These are phyloP conservation scores for Lepidium sativum DNA, from an alignment of 345 rosid species.

Conservation along the genomic window DNA sequence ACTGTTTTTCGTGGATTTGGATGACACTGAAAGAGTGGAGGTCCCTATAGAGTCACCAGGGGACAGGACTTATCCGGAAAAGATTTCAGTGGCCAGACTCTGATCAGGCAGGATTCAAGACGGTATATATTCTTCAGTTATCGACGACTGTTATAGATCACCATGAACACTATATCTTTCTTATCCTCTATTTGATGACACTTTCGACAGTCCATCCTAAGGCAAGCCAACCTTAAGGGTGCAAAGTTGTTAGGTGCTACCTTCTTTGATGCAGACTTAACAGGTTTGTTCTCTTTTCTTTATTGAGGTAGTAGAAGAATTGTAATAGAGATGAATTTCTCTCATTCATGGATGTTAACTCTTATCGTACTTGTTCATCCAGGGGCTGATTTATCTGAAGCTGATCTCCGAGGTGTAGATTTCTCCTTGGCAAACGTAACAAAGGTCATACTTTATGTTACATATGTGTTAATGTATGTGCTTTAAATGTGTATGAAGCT, in stretches of 20 bases:
- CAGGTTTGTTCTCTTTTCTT: slow-evolving; percentile 43
- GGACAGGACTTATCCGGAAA: slow-evolving; percentile 85
- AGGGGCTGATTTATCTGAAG: slow-evolving; percentile 94
- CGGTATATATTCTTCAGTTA: slow-evolving; percentile 33
- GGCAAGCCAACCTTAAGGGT: slow-evolving; percentile 89
- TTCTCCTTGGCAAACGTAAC: slow-evolving; percentile 87
- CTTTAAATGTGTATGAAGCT: not conserved
- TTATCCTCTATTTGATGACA: not conserved
- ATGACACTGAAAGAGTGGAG: slow-evolving; percentile 61
- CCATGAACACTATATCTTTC: not conserved
- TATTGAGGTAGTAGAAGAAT: not conserved
- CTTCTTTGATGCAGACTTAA: slow-evolving; percentile 92
- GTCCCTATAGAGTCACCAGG: slow-evolving; percentile 91
- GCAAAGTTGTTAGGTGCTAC: slow-evolving; percentile 91
- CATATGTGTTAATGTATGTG: not conserved
- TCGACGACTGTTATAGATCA: not conserved
- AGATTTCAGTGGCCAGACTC: slow-evolving; percentile 79
- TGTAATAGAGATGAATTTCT: not conserved
- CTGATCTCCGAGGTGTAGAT: slow-evolving; percentile 86
- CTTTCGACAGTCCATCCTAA: slow-evolving; percentile 57
- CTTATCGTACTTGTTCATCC: not conserved
- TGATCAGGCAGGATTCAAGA: slow-evolving; percentile 89
- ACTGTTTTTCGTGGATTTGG: not conserved
- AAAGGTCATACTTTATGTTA: slow-evolving; percentile 40
- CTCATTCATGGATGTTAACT: not conserved